phyloP scores from a whole-genome alignment of 2,329 filamentous ascomycete genomes.

The Aspergillus tanneri region DNA sequence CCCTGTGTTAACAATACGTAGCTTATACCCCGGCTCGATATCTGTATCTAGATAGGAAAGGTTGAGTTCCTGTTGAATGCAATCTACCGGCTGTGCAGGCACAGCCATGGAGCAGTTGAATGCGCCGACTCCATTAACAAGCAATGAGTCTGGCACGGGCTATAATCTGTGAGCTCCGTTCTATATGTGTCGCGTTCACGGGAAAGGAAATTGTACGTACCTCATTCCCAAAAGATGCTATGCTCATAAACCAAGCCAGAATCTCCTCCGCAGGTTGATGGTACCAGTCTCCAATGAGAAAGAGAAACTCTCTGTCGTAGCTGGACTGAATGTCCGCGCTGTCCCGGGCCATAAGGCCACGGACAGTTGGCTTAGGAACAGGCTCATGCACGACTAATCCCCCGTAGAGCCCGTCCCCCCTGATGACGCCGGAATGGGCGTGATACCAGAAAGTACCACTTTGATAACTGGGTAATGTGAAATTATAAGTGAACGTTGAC shows the following conservation, averaged over 20 bases:
- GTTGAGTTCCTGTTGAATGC: slow-evolving; percentile 28
- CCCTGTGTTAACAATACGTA: slow-evolving; percentile 49
- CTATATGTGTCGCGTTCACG: background rate
- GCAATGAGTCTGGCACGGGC: slow-evolving; percentile 51
- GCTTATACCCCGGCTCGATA: slow-evolving; percentile 27
- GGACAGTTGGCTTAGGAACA: slow-evolving; percentile 21
- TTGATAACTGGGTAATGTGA: slow-evolving; percentile 41
- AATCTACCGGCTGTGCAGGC: slow-evolving; percentile 48
- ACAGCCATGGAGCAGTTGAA: slow-evolving; percentile 50
- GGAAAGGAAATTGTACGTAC: slow-evolving; percentile 19
- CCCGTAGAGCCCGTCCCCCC: slow-evolving; percentile 50
- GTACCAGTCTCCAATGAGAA: slow-evolving; percentile 54
- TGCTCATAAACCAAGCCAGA: slow-evolving; percentile 45
- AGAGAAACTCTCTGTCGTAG: slow-evolving; percentile 44
- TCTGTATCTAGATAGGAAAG: slow-evolving; percentile 29
- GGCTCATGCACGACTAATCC: slow-evolving; percentile 49
- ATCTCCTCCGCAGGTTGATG: slow-evolving; percentile 44
- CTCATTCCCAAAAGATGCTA: slow-evolving; percentile 47
- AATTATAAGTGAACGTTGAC: slow-evolving; percentile 43
- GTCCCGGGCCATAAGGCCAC: slow-evolving; percentile 13
- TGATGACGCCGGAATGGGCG: slow-evolving; percentile 45
- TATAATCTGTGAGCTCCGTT: slow-evolving; percentile 17
- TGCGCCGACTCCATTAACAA: slow-evolving; percentile 49
- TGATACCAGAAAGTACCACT: slow-evolving; percentile 53
- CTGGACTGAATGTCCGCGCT: slow-evolving; percentile 17